Percentiles rank a stretch among this genome's conserved stretches.
These are phyloP conservation scores for Saccharomyces mikatae DNA, from an alignment of 805 yeast genomes.

Conservation along the genomic window DNA sequence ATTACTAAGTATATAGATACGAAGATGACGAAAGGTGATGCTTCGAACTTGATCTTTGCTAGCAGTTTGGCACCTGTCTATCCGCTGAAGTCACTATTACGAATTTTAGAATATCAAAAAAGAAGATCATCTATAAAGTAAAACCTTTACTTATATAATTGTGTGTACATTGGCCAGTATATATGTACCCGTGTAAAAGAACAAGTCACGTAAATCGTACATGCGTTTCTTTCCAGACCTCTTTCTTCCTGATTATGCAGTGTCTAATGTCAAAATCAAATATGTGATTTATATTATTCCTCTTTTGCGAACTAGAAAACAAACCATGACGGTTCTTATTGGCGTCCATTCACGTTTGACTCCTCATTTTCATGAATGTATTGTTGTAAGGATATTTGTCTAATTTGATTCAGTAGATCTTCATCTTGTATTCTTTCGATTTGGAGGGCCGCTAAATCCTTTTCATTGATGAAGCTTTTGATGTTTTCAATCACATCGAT, in stretches of 20 bases:
- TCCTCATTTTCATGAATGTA: slow-evolving; percentile 21
- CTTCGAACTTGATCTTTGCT: slow-evolving; percentile 24
- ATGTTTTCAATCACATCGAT: slow-evolving; percentile 32
- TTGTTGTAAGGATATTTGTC: slow-evolving; percentile 28
- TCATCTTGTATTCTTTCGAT: slow-evolving; percentile 29
- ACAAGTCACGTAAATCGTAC: not conserved
- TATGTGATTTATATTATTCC: not conserved
- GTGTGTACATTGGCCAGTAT: not conserved
- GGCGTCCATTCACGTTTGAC: not conserved
- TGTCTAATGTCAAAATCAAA: not conserved
- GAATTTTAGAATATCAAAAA: slow-evolving; percentile 11
- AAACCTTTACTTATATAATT: not conserved
- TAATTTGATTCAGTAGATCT: slow-evolving; percentile 23
- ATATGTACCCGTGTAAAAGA: not conserved
- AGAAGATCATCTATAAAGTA: not conserved
- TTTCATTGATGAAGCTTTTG: slow-evolving; percentile 29
- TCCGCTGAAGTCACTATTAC: slow-evolving; percentile 18
- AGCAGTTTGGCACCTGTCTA: slow-evolving; percentile 24
- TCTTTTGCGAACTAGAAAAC: not conserved
- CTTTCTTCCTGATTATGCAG: not conserved
- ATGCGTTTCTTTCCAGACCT: not conserved
- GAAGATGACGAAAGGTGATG: slow-evolving; percentile 22
- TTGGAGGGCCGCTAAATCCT: slow-evolving; percentile 21
- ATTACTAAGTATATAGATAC: slow-evolving; percentile 4
- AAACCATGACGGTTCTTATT: not conserved